Evolutionary conservation across 768 basidiomycete genomes (phyloP).

Genomic region (Chlorophyllum brunneum): DNA sequence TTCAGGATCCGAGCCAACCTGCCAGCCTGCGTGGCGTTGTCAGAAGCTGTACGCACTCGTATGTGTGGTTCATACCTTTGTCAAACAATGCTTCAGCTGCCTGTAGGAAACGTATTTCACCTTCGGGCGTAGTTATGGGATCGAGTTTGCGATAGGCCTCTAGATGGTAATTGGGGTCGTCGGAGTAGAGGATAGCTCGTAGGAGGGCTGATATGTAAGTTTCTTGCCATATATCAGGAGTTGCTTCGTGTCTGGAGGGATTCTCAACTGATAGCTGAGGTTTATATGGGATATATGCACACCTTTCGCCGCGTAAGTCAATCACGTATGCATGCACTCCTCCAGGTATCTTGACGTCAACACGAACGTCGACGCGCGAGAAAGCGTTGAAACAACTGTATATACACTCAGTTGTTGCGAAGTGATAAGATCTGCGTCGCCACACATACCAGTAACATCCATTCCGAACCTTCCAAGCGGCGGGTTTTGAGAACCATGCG

Average conservation of each 20-base stretch:
- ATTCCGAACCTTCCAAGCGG: conserved; percentile 86
- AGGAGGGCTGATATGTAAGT: conserved; percentile 93
- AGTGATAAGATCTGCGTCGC: neutral
- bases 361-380: conserved; percentile 91
- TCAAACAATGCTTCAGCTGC: conserved; percentile 85
- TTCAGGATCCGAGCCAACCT: conserved; percentile 97
- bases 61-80: conserved; percentile 48
- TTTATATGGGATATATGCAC: conserved; percentile 23
- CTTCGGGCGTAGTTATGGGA: conserved; percentile 86
- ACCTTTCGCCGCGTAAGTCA: conserved; percentile 93
- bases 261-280: neutral
- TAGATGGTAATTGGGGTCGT: conserved; percentile 86
- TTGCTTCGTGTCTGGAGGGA: conserved; percentile 78
- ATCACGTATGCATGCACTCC: conserved; percentile 94
- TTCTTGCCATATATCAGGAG: conserved; percentile 94
- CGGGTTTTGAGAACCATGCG: conserved; percentile 87
- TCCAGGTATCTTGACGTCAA: conserved; percentile 98
- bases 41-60: neutral
- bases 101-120: conserved; percentile 86
- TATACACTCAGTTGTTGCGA: neutral
- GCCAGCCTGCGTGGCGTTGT: conserved; percentile 68
- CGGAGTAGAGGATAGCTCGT: conserved; percentile 90
- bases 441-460: conserved; percentile 84
- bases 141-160: conserved; percentile 96
- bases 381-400: conserved; percentile 95